Conservation (phyloP, 192 early-diverging fungal species). For the Bifiguratus adelaidae region DNA sequence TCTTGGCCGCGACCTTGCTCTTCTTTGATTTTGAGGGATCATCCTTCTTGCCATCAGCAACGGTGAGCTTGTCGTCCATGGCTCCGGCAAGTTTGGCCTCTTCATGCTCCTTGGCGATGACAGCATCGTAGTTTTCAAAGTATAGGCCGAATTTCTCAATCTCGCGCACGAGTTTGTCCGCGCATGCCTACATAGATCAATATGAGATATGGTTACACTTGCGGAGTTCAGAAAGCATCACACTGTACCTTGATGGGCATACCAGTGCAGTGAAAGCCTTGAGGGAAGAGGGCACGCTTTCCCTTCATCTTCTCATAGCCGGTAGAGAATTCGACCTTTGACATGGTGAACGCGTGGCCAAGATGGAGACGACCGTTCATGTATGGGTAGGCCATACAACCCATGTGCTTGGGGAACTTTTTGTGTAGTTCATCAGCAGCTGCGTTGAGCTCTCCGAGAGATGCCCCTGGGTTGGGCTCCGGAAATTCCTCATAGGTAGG, state of each 20-base stretch:
- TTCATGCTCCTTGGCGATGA: conserved; percentile 16
- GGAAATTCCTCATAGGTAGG: conserved; percentile 56
- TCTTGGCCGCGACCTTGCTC: conserved; percentile 85
- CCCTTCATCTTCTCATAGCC: conserved; percentile 92
- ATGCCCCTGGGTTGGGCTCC: conserved; percentile 4
- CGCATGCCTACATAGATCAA: conserved; percentile 50
- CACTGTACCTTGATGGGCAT: conserved; percentile 94
- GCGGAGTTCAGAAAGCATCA: conserved; percentile 4
- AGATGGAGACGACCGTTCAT: conserved; percentile 91
- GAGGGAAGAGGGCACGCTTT: conserved; percentile 84
- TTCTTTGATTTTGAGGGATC: conserved; percentile 65
- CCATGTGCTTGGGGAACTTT: conserved; percentile 82
- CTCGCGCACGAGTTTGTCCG: conserved; percentile 79
- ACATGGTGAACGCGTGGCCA: conserved; percentile 93
- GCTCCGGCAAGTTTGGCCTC: conserved; percentile 12
- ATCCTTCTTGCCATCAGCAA: conserved; percentile 29
- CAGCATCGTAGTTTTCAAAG: conserved; percentile 35
- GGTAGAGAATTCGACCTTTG: conserved; percentile 92
- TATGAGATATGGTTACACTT: neutral
- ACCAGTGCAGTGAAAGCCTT: conserved; percentile 97
- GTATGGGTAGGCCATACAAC: conserved; percentile 95
- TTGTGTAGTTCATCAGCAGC: conserved; percentile 38
- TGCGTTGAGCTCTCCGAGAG: too few species aligned
- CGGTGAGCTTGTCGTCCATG: conserved; percentile 20
- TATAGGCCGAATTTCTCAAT: conserved; percentile 73